A percentile compares a stretch with the other conserved stretches of the same genome.
Conservation (phyloP, 441 rosid genomes). For the Erodium texanum region DNA sequence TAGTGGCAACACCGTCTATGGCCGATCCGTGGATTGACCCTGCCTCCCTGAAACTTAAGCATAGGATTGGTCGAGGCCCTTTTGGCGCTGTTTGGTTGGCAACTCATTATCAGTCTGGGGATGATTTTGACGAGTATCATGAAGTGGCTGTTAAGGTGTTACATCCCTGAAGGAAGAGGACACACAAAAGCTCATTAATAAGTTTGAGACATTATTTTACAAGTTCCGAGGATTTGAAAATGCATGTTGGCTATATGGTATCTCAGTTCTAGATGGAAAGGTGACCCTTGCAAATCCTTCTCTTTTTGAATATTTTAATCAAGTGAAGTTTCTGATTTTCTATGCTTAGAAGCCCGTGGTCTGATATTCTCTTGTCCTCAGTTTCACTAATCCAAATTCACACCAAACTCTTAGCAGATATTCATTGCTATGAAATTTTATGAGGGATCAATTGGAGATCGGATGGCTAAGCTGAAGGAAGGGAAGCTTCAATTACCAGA, state of each 20-base stretch:
- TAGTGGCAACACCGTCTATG: conserved; percentile 42
- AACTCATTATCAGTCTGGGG: conserved; percentile 53
- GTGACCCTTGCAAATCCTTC: conserved; percentile 28
- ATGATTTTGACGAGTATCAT: conserved; percentile 52
- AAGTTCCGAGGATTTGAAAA: conserved; percentile 43
- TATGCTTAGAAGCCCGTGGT: neutral
- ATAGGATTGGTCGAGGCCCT: conserved; percentile 84
- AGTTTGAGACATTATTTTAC: conserved; percentile 48
- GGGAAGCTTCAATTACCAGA: conserved; percentile 57
- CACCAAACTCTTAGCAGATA: conserved; percentile 31
- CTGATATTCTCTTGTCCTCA: neutral
- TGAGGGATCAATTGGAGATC: conserved; percentile 77
- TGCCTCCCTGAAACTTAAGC: conserved; percentile 53
- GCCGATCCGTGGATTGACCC: conserved; percentile 60
- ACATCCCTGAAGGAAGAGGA: conserved; percentile 53
- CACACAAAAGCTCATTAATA: conserved; percentile 33
- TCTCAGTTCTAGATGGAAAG: conserved; percentile 61
- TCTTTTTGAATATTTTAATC: too few relatives aligned
- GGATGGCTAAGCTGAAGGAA: conserved; percentile 61
- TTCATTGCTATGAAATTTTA: conserved; percentile 69
- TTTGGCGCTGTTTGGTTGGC: conserved; percentile 92
- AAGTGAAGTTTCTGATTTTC: neutral
- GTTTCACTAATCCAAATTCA: neutral
- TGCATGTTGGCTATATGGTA: conserved; percentile 53
- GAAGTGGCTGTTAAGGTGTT: conserved; percentile 84